Percentiles rank a stretch among this genome's conserved stretches.
Evolutionary conservation across 2,329 filamentous ascomycete genomes (phyloP).

Genomic region (Colletotrichum lupini): DNA sequence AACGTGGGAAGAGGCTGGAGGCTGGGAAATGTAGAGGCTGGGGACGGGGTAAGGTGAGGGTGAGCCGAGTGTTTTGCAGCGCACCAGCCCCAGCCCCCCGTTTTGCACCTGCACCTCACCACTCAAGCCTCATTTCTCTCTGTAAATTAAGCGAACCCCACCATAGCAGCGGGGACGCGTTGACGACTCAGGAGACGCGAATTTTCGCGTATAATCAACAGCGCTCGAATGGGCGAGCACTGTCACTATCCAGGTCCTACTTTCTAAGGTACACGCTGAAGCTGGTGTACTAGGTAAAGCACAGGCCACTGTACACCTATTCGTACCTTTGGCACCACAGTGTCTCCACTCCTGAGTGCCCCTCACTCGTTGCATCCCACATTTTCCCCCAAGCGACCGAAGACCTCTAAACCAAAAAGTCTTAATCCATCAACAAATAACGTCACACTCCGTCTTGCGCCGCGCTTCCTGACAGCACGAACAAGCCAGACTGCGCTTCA

Average conservation of each 20-base stretch:
- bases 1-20: slow-evolving; percentile 34
- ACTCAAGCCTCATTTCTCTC: slow-evolving; percentile 21
- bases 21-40: slow-evolving; percentile 33
- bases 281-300: neutral
- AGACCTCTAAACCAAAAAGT: slow-evolving; percentile 29
- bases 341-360: neutral
- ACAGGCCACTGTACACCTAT: slow-evolving; percentile 2
- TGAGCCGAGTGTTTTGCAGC: slow-evolving; percentile 14
- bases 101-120: slow-evolving; percentile 16
- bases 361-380: slow-evolving; percentile 21
- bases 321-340: neutral
- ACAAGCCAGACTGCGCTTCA: neutral
- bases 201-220: slow-evolving; percentile 33
- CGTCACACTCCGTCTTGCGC: slow-evolving; percentile 27
- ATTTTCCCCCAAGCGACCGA: slow-evolving; percentile 22
- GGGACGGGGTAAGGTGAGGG: slow-evolving; percentile 9
- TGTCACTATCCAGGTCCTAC: neutral
- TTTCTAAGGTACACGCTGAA: no score
- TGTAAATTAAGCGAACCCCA: slow-evolving; percentile 34
- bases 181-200: slow-evolving; percentile 25
- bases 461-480: neutral
- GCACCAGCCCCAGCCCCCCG: slow-evolving; percentile 33
- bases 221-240: neutral
- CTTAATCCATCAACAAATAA: slow-evolving; percentile 34
- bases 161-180: slow-evolving; percentile 10